Base-by-base conservation (phyloP, 345 rosid genomes). In the Corymbia maculata region DNA sequence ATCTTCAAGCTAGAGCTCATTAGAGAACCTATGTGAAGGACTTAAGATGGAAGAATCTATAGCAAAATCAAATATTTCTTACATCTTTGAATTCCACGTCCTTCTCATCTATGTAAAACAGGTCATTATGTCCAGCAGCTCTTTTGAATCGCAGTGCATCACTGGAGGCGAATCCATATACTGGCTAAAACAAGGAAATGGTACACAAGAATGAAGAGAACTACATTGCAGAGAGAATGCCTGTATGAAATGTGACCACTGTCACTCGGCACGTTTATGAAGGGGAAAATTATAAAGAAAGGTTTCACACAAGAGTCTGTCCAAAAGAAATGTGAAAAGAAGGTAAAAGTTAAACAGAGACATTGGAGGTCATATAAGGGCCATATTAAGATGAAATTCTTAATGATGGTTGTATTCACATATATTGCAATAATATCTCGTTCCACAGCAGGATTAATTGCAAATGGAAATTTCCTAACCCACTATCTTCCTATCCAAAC, bases 41-140 rank as follows among this genome's bases (percentile, higher is more conserved):
- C 22, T 85, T 30, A 24, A 47, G 17, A 22, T 1, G 21, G 52
- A 87, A 87, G 50, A 32, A 47, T 24, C 85, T 22, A 86, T 6
- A 64, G 68, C 14, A 57, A 80, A 45, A 24, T 44, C 12, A 61
- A 85, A 55, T 44, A 80, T 51, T n/a, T 36, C 93, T 88, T 91
- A 97, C 98, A 88, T 94, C 93, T 90, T 92, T 97, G 87, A 97
- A 95, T 75, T 95, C 98, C 85, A 97, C 92, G 88, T 92, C 94
- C 91, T 93, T 95, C 89, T 95, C 98, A 89, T 96, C 95, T 64
- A 95, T 86, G 91, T 95, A 97, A 91, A 91, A 96, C 85, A 97
- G 92, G 92, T 95, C 97, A 90, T 94, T 95, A 86, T 93, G 92
- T 32, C 95, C 98, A 52, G 95, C 94, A 86, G 96, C 97, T 92